Evolutionary conservation across 2,329 filamentous ascomycete species (phyloP).

Genomic region (Setomelanomma holmii): DNA sequence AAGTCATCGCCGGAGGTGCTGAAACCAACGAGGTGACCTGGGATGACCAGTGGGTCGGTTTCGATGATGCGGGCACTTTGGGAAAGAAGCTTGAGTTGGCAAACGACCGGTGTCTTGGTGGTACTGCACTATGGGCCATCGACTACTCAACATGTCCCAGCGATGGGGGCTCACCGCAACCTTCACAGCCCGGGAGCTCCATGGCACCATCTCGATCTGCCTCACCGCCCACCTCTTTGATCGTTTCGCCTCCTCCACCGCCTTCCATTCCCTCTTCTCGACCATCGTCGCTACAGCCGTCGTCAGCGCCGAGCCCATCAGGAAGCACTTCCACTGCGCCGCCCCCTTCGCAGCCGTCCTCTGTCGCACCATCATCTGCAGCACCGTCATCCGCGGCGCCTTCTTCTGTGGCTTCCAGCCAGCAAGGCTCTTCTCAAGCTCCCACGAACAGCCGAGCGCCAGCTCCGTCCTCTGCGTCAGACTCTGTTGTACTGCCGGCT

Average conservation of each 20-base stretch:
- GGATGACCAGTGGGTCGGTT: constrained; percentile 51
- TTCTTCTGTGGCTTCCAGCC: neutral
- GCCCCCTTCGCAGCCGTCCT: neutral
- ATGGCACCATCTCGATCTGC: neutral
- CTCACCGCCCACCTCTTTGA: neutral
- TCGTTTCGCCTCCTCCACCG: neutral
- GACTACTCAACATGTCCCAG: constrained; percentile 21
- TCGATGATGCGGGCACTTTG: constrained; percentile 48
- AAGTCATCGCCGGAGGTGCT: constrained; percentile 34
- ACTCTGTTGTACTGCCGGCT: too few species aligned
- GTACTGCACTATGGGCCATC: constrained; percentile 31
- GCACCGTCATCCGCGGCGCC: neutral
- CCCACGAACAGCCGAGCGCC: neutral
- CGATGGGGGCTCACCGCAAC: neutral
- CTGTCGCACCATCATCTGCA: neutral
- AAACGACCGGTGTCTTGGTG: constrained; percentile 32
- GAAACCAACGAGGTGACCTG: constrained; percentile 46
- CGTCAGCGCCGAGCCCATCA: neutral
- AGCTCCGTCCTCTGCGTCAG: neutral
- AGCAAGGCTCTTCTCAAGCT: neutral
- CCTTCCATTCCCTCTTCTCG: neutral
- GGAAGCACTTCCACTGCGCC: neutral
- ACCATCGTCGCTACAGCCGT: neutral
- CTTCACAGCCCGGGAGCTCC: neutral
- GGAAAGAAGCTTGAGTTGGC: constrained; percentile 22